phyloP scores from a whole-genome alignment of 345 rosid genomes.

The Eucalyptus pauciflora region DNA sequence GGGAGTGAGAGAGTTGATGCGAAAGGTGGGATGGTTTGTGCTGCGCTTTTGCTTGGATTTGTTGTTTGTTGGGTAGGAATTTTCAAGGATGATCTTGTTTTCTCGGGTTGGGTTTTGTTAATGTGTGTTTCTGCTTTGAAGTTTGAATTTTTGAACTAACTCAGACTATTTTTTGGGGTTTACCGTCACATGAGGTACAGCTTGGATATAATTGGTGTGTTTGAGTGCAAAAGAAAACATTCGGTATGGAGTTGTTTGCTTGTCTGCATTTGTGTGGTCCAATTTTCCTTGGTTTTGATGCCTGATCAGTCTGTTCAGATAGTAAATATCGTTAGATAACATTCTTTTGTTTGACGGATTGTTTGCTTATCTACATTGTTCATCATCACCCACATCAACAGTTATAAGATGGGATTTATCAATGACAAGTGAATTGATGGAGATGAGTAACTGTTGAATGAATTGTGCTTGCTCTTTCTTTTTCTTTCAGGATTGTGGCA shows the following conservation, averaged over 20 bases:
- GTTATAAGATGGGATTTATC: neutral
- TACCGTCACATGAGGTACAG: neutral
- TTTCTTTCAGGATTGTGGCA: neutral
- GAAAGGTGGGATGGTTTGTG: neutral
- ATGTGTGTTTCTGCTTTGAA: neutral
- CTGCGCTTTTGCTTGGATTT: neutral
- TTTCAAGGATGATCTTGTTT: neutral
- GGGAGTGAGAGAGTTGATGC: slow-evolving; percentile 3
- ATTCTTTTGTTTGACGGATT: neutral
- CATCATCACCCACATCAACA: neutral
- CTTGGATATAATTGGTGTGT: neutral
- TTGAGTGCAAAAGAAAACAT: neutral
- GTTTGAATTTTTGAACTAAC: neutral
- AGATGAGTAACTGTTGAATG: neutral
- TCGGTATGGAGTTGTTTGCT: neutral
- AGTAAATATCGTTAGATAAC: neutral
- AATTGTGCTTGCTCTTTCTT: neutral
- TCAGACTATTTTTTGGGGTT: neutral
- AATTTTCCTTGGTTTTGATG: neutral
- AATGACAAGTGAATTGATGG: neutral
- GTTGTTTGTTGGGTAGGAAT: neutral
- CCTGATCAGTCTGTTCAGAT: neutral
- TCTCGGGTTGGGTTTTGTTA: neutral
- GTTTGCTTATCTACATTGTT: neutral
- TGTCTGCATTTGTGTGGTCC: neutral